These are phyloP conservation scores for Aegilops longissima DNA, from an alignment of 176 grass and related monocot species.

Conservation along the genomic window DNA sequence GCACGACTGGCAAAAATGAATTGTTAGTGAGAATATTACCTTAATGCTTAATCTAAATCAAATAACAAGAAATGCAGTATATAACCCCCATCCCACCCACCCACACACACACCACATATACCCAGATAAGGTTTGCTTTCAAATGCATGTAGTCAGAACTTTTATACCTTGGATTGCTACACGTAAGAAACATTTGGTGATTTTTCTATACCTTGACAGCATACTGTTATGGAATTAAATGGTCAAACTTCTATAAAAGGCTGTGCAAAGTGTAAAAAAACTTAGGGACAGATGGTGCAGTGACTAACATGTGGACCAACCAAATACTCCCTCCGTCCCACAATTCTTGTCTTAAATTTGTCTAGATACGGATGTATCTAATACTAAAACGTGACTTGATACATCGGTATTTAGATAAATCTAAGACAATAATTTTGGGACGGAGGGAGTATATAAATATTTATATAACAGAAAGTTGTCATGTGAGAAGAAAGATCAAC, in stretches of 20 bases:
- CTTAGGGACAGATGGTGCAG: neutral
- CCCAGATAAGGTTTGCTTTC: neutral
- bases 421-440: too few relatives aligned
- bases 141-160: neutral
- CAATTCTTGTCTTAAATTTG: too few relatives aligned
- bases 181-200: neutral
- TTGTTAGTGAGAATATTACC: constrained; percentile 15
- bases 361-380: too few relatives aligned
- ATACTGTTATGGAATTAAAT: constrained; percentile 6
- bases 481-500: constrained; percentile 29
- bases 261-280: neutral
- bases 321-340: neutral
- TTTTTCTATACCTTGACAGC: neutral
- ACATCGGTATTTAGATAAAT: too few relatives aligned
- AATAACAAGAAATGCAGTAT: neutral
- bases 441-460: neutral
- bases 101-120: neutral
- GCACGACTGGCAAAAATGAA: constrained; percentile 53
- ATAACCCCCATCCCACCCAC: neutral
- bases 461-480: neutral
- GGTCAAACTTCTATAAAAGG: neutral
- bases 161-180: neutral
- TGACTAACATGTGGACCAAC: neutral
- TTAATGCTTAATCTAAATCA: constrained; percentile 25
- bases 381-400: too few relatives aligned